Evolutionary conservation across 192 early-diverging fungal genomes (phyloP).

Genomic region (Umbelopsis ramanniana): DNA sequence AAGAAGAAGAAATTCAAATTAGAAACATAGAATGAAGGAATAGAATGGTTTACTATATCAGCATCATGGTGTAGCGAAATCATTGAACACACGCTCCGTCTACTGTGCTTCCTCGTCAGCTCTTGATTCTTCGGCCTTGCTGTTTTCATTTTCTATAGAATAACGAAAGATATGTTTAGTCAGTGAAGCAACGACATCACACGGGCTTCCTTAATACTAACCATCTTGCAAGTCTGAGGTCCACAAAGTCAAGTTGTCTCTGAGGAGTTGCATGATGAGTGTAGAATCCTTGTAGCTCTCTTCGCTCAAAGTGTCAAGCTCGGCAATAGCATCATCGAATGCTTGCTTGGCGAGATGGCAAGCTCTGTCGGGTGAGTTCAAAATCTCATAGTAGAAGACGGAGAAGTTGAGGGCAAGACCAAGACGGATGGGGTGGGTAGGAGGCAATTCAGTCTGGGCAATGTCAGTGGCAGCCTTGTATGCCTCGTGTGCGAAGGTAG

Average conservation of each 20-base stretch:
- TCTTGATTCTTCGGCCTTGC: slow-evolving; percentile 10
- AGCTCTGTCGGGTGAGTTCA: slow-evolving; percentile 96
- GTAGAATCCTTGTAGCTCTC: slow-evolving; percentile 99
- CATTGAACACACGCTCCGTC: neutral
- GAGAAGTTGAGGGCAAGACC: slow-evolving; percentile 98
- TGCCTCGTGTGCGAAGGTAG: slow-evolving; percentile 85
- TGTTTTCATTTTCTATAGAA: neutral
- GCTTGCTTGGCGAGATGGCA: slow-evolving; percentile 97
- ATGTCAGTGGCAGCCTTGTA: slow-evolving; percentile 97
- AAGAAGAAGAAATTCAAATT: slow-evolving; percentile 8
- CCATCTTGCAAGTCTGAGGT: slow-evolving; percentile 95
- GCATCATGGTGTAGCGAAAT: neutral
- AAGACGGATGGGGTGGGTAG: slow-evolving; percentile 98
- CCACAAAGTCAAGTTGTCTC: slow-evolving; percentile 99
- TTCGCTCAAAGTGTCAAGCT: slow-evolving; percentile 97
- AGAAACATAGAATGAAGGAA: slow-evolving; percentile 19
- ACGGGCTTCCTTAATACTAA: slow-evolving; percentile 31
- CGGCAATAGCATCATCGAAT: slow-evolving; percentile 99
- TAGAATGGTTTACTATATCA: slow-evolving; percentile 15
- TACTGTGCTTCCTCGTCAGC: slow-evolving; percentile 23
- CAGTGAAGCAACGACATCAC: neutral
- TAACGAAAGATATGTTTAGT: neutral
- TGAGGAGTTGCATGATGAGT: slow-evolving; percentile 98
- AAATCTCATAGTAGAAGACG: slow-evolving; percentile 99
- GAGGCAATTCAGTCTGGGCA: slow-evolving; percentile 91